A percentile compares a stretch with the other conserved stretches of the same genome.
Evolutionary conservation across 306 rosid genomes (phyloP).

Genomic region (Dalbergia oliveri): DNA sequence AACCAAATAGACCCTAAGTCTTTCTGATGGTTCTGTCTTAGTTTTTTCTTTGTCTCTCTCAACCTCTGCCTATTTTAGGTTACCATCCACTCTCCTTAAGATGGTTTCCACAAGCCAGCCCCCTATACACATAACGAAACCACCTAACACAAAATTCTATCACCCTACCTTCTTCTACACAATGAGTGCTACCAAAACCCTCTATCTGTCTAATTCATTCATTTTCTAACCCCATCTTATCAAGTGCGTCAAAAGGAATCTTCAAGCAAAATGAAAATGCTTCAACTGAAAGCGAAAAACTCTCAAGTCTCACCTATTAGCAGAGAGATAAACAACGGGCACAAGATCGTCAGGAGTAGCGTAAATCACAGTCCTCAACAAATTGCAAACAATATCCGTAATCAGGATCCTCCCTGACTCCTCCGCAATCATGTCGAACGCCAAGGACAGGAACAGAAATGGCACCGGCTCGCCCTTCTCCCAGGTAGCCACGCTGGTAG

Average conservation of each 20-base stretch:
- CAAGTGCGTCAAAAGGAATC: background rate
- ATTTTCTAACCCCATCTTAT: background rate
- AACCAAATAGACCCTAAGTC: too few species aligned
- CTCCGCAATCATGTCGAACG: constrained; percentile 63
- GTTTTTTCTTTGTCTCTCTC: background rate
- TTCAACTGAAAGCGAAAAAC: too few species aligned
- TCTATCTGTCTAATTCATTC: background rate
- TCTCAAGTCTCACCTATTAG: constrained; percentile 37
- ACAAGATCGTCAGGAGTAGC: constrained; percentile 77
- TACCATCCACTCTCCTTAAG: background rate
- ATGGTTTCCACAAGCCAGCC: background rate
- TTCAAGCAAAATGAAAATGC: background rate
- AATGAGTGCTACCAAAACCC: too few species aligned
- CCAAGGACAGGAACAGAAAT: constrained; percentile 66
- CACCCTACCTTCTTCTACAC: background rate
- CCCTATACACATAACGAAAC: background rate
- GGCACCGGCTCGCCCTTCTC: constrained; percentile 75
- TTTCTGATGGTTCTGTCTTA: background rate
- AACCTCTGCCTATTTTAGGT: background rate
- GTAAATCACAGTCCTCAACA: constrained; percentile 81
- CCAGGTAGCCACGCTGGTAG: constrained; percentile 63
- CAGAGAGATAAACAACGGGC: constrained; percentile 70
- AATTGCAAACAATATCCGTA: constrained; percentile 83
- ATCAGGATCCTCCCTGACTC: constrained; percentile 75
- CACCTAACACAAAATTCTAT: background rate